Evolutionary conservation across 1,139 yeast species (phyloP).

Genomic region (Scheffersomyces quercinus): DNA sequence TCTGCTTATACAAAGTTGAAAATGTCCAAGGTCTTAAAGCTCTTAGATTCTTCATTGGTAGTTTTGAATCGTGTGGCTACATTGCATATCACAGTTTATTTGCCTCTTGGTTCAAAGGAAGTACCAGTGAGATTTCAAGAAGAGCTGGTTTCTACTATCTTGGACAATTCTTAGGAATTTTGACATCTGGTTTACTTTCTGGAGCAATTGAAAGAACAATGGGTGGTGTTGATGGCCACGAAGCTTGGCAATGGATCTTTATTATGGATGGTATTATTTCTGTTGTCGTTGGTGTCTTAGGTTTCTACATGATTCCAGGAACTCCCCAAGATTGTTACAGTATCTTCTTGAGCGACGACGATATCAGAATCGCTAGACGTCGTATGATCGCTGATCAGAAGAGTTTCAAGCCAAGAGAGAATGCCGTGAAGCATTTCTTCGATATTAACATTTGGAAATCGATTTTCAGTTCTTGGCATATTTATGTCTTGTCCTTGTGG

Average conservation of each 20-base stretch:
- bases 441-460: conserved; percentile 21
- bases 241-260: conserved; percentile 75
- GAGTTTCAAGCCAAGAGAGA: conserved; percentile 25
- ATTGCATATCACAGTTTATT: conserved; percentile 61
- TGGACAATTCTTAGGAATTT: conserved; percentile 60
- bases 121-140: conserved; percentile 56
- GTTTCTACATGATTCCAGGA: conserved; percentile 64
- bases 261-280: conserved; percentile 65
- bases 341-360: conserved; percentile 58
- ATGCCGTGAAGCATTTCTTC: conserved; percentile 23
- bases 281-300: conserved; percentile 58
- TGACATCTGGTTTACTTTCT: conserved; percentile 64
- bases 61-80: conserved; percentile 61
- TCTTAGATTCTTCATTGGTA: conserved; percentile 61
- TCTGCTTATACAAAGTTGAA: conserved; percentile 50
- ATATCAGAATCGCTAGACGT: conserved; percentile 56
- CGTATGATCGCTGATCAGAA: conserved; percentile 49
- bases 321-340: conserved; percentile 61
- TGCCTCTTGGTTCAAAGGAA: conserved; percentile 58
- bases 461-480: conserved; percentile 25
- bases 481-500: conserved; percentile 22
- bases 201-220: conserved; percentile 52
- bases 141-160: conserved; percentile 62
- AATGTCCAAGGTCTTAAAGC: conserved; percentile 53
- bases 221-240: conserved; percentile 48